These are phyloP conservation scores for Proteromonas lacertae DNA, from an alignment of 352 stramenopile genomes.

Conservation along the genomic window DNA sequence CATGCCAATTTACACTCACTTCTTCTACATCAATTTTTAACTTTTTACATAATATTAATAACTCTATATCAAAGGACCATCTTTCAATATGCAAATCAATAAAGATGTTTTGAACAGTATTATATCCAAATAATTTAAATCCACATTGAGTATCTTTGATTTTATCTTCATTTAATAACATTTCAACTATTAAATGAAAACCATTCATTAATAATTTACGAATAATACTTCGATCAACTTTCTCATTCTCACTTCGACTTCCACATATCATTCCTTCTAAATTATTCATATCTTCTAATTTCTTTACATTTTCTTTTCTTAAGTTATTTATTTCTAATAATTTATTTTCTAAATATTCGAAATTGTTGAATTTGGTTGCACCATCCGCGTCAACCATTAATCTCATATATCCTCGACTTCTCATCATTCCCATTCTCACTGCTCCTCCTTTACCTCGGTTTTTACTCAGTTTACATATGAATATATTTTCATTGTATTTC, in stretches of 20 bases:
- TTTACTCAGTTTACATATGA: conserved; percentile 26
- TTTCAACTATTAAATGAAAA: conserved; percentile 53
- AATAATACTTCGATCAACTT: conserved; percentile 14
- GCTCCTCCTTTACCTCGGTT: conserved; percentile 63
- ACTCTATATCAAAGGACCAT: conserved; percentile 69
- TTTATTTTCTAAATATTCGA: conserved; percentile 16
- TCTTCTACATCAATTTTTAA: conserved; percentile 10
- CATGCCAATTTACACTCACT: too few species aligned
- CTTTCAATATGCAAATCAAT: conserved; percentile 54
- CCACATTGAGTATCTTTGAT: conserved; percentile 65
- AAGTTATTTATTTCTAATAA: conserved; percentile 11
- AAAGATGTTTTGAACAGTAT: conserved; percentile 34
- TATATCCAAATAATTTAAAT: conserved; percentile 63
- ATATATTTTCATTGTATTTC: conserved; percentile 14
- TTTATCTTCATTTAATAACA: conserved; percentile 30
- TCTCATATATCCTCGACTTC: background rate
- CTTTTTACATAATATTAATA: conserved; percentile 35
- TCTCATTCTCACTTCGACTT: conserved; percentile 14
- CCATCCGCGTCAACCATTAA: conserved; percentile 36
- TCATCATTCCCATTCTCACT: conserved; percentile 14
- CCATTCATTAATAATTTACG: conserved; percentile 57
- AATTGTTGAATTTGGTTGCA: conserved; percentile 46
- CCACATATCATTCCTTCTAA: too few species aligned
- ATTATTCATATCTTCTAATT: too few species aligned
- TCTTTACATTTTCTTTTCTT: background rate